phyloP scores from a whole-genome alignment of 2,329 filamentous ascomycete species.

The Thielaviopsis punctulata region DNA sequence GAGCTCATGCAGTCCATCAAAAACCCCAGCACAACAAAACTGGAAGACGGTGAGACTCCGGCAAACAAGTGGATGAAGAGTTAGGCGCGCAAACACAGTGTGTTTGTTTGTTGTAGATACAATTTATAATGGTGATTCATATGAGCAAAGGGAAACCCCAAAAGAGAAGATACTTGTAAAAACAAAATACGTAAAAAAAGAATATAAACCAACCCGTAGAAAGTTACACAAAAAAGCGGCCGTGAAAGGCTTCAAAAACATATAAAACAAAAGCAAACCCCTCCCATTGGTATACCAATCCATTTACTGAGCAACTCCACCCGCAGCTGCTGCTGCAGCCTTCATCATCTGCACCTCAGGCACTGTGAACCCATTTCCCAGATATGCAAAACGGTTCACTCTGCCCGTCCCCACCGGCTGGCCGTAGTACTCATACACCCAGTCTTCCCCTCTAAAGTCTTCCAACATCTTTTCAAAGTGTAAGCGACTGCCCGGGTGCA shows the following conservation, averaged over 20 bases:
- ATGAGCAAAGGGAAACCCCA: too few relatives aligned
- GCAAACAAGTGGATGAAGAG: constrained; percentile 5
- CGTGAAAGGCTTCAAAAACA: not conserved
- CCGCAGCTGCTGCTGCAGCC: not conserved
- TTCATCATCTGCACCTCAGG: constrained; percentile 20
- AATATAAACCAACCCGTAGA: too few relatives aligned
- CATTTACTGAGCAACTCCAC: not conserved
- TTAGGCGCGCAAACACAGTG: not conserved
- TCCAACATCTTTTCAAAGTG: constrained; percentile 38
- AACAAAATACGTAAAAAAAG: too few relatives aligned
- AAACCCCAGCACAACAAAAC: constrained; percentile 17
- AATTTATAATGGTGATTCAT: not conserved
- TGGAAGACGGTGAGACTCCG: not conserved
- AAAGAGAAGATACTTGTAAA: too few relatives aligned
- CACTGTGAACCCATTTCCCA: constrained; percentile 35
- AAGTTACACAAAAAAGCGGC: not conserved
- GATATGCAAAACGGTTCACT: constrained; percentile 31
- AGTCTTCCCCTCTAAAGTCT: constrained; percentile 33
- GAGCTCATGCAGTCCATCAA: constrained; percentile 77
- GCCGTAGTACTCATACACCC: constrained; percentile 29
- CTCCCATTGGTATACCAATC: not conserved
- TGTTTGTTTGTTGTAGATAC: not conserved
- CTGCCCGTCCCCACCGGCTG: constrained; percentile 10
- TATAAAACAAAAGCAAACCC: not conserved
- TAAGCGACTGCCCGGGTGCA: constrained; percentile 33